Base-by-base conservation (phyloP, 2,329 filamentous ascomycete genomes). In the Endothia cerciana region DNA sequence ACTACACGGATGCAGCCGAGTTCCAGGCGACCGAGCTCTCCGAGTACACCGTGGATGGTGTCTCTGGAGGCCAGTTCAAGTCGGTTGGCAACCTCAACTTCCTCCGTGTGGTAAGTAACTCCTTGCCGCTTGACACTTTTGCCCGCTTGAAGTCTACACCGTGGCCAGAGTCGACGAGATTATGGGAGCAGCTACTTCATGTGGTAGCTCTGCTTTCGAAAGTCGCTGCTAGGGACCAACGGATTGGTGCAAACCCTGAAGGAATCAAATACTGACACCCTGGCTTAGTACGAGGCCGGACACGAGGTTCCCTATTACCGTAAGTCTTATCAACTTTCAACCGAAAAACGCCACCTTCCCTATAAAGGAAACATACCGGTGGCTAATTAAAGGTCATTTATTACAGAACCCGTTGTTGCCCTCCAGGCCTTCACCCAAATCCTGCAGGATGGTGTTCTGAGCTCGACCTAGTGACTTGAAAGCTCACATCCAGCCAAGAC, bases 31-130 rank as follows among this genome's bases (percentile, higher is more conserved):
- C 74, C 22, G 66, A 72, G 28, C 70, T 82, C 15, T 65, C 72
- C 67, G 70, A 76, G 0, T 87, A 86, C 69, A 85, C 77, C 0
- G 80, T 87, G 2, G 74, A 78, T 51, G 85, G 85, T 1, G 76
- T 73, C 25, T 73, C 79, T 43, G 77, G 75, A 33, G 85, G 85
- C 3, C 77, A 78, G 40, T 85, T 81, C 73, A 87, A 87, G 77
- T 79, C 71, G 0, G 75, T 78, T 4, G 80, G 78, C 7, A 84
- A 85, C 65, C 73, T 86, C 47, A 80, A 77, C 55, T 85, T 82
- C 74, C 71, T 85, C 68, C 76, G 78, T 25, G 81, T 84, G 1
- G 57, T 59, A 30, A 30, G 57, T 55, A 55, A 10, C 15, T 2
- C 28, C 49, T 55, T 22, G 0, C 10, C 13, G 15, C n/a, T 7